A percentile compares a stretch with the other conserved stretches of the same genome.
Evolutionary conservation across 257 asterid genomes (phyloP).

Genomic region (Capsicum chinense): DNA sequence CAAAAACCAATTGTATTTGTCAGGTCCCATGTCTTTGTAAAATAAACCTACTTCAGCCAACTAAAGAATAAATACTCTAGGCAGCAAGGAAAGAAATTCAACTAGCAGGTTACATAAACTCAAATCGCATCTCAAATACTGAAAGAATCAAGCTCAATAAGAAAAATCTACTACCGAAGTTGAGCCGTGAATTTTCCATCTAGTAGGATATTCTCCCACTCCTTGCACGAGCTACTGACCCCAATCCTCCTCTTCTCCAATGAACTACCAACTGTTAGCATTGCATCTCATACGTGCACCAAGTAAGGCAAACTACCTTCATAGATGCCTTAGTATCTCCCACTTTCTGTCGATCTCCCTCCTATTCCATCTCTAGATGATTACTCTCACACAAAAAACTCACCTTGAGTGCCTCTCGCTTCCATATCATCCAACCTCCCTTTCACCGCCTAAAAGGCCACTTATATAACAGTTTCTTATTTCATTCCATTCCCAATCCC

Average conservation of each 20-base stretch:
- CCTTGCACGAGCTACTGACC: background rate
- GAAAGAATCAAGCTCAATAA: background rate
- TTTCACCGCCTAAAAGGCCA: background rate
- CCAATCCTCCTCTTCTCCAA: background rate
- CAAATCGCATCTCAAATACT: background rate
- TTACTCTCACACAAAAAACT: background rate
- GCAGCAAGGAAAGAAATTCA: background rate
- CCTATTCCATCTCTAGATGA: background rate
- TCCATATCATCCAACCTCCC: background rate
- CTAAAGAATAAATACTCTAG: background rate
- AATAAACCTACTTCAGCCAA: background rate
- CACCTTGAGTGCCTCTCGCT: background rate
- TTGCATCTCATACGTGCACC: background rate
- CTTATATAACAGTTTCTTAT: background rate
- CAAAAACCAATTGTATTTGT: too few relatives aligned
- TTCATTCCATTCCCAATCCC: background rate
- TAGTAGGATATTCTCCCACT: background rate
- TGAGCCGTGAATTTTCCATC: background rate
- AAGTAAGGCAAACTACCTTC: slow-evolving; percentile 1
- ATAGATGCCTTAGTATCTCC: background rate
- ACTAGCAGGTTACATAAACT: background rate
- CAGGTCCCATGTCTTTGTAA: background rate
- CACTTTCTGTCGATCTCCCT: background rate
- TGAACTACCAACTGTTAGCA: background rate
- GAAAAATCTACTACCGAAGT: background rate